phyloP scores from a whole-genome alignment of 2,329 filamentous ascomycete species.

The Cladosporium sp. region DNA sequence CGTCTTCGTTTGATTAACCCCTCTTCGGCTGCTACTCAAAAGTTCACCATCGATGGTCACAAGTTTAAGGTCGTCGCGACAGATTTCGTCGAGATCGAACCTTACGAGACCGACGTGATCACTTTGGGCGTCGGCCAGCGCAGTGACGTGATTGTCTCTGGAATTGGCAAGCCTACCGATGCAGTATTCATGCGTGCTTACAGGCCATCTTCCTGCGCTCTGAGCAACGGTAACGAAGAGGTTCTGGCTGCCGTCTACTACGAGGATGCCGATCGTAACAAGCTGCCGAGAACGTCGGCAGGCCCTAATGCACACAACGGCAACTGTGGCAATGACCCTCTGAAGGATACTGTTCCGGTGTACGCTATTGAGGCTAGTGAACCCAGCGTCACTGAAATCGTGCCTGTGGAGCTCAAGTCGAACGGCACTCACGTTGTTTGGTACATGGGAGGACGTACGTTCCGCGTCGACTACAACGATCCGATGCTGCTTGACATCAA shows the following conservation, averaged over 20 bases:
- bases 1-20: conserved; percentile 46
- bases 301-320: conserved; percentile 31
- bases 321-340: conserved; percentile 59
- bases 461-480: conserved; percentile 50
- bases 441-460: conserved; percentile 53
- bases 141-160: conserved; percentile 41
- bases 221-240: conserved; percentile 39
- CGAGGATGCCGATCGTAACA: conserved; percentile 54
- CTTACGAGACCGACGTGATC: conserved; percentile 42
- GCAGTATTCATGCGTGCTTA: conserved; percentile 16
- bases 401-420: conserved; percentile 50
- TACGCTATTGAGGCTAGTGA: conserved; percentile 48
- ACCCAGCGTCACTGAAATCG: conserved; percentile 36
- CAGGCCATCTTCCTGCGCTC: conserved; percentile 37
- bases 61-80: conserved; percentile 45
- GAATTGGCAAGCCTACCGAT: conserved; percentile 29
- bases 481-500: conserved; percentile 41
- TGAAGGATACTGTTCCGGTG: conserved; percentile 53
- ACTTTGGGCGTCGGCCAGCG: conserved; percentile 46
- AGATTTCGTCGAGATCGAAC: conserved; percentile 45
- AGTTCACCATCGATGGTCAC: conserved; percentile 48
- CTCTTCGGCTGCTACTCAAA: conserved; percentile 42
- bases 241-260: conserved; percentile 68
- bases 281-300: conserved; percentile 49
- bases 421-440: conserved; percentile 56